Conservation (phyloP, 2,329 filamentous ascomycete genomes). For the Calonectria ilicicola region DNA sequence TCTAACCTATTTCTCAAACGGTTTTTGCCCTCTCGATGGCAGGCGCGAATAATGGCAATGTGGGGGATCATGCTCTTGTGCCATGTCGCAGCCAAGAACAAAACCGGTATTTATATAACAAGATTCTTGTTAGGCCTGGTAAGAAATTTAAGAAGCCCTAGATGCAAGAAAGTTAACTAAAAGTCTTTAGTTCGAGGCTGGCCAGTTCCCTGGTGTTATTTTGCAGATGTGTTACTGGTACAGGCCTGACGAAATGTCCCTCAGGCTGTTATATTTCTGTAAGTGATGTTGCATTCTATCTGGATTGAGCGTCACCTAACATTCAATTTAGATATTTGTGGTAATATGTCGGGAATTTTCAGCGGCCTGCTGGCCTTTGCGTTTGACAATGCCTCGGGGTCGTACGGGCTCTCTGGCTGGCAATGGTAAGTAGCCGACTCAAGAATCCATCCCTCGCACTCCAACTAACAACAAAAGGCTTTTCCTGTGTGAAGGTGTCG, state of each 20-base stretch:
- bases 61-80: background rate
- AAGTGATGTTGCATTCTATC: background rate
- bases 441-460: background rate
- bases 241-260: slow-evolving; percentile 59
- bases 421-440: slow-evolving; percentile 36
- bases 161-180: background rate
- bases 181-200: slow-evolving; percentile 46
- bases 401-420: slow-evolving; percentile 48
- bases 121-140: slow-evolving; percentile 13
- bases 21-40: slow-evolving; percentile 53
- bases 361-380: slow-evolving; percentile 57
- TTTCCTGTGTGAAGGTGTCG: slow-evolving; percentile 60
- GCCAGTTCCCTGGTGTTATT: slow-evolving; percentile 56
- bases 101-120: background rate
- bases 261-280: slow-evolving; percentile 26
- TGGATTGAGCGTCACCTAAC: background rate
- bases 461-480: slow-evolving; percentile 53
- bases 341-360: slow-evolving; percentile 51
- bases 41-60: slow-evolving; percentile 54
- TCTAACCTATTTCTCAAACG: slow-evolving; percentile 55
- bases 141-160: background rate
- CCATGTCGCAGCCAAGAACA: background rate
- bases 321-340: background rate
- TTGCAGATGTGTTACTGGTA: slow-evolving; percentile 62
- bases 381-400: slow-evolving; percentile 51